Evolutionary conservation across 2,329 filamentous ascomycete genomes (phyloP).

Genomic region (Cercospora brassicicola): DNA sequence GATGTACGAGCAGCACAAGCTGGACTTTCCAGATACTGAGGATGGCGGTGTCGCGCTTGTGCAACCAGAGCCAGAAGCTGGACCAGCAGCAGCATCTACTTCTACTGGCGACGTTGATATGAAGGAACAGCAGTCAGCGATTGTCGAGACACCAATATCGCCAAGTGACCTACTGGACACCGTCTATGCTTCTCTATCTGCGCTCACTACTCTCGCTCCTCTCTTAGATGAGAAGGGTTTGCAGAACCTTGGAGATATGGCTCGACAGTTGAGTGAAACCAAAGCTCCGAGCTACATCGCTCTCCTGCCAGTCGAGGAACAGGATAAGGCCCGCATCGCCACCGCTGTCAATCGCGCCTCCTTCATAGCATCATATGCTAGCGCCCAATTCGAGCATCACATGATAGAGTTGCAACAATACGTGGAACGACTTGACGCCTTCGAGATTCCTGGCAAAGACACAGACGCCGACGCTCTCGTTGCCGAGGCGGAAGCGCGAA

Average conservation of each 20-base stretch:
- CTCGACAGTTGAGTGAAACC: slow-evolving; percentile 56
- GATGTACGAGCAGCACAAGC: slow-evolving; percentile 45
- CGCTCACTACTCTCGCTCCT: slow-evolving; percentile 50
- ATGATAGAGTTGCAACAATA: slow-evolving; percentile 56
- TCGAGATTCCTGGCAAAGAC: slow-evolving; percentile 44
- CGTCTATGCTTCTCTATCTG: slow-evolving; percentile 60
- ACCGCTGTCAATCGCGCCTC: slow-evolving; percentile 56
- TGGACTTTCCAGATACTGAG: slow-evolving; percentile 38
- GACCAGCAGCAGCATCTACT: slow-evolving; percentile 12
- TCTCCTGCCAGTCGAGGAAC: slow-evolving; percentile 36
- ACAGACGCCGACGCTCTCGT: slow-evolving; percentile 58
- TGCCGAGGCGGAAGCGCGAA: slow-evolving; percentile 34
- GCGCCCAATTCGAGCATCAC: slow-evolving; percentile 57
- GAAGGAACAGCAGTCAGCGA: slow-evolving; percentile 62
- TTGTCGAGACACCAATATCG: slow-evolving; percentile 66
- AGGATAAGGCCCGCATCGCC: slow-evolving; percentile 39
- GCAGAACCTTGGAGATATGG: slow-evolving; percentile 56
- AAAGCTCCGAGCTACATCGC: slow-evolving; percentile 56
- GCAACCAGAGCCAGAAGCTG: slow-evolving; percentile 17
- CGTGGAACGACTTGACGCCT: slow-evolving; percentile 42
- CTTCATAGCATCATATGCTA: slow-evolving; percentile 58
- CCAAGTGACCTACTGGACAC: slow-evolving; percentile 67
- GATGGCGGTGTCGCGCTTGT: slow-evolving; percentile 34
- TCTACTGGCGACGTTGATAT: slow-evolving; percentile 32
- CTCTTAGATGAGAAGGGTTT: slow-evolving; percentile 52